Conservation (phyloP, 305 asterid species). For the Solanum hybrid region DNA sequence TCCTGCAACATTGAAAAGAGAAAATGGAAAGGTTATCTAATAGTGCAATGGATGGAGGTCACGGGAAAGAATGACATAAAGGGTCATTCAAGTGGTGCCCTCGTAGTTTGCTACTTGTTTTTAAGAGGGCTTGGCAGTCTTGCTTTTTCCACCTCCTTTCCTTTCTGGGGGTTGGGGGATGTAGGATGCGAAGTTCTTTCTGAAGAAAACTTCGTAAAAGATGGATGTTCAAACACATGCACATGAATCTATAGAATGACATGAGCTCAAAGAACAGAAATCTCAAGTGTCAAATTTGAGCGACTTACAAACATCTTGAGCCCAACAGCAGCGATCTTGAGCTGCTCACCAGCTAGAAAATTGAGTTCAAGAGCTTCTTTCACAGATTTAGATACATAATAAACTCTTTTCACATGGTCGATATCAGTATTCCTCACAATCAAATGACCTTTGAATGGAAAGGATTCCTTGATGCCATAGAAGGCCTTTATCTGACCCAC, state of each 20-base stretch:
- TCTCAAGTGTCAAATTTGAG: conserved; percentile 1
- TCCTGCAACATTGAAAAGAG: conserved; percentile 42
- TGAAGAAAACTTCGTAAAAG: neutral
- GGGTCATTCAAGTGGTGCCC: neutral
- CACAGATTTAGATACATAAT: conserved; percentile 68
- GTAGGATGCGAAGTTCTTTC: neutral
- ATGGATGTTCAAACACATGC: neutral
- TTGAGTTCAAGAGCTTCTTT: conserved; percentile 78
- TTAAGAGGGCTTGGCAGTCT: neutral
- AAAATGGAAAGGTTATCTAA: neutral
- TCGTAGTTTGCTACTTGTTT: neutral
- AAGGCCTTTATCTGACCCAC: conserved; percentile 61
- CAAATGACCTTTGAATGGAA: conserved; percentile 80
- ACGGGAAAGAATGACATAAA: neutral
- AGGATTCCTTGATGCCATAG: conserved; percentile 72
- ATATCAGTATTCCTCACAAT: conserved; percentile 64
- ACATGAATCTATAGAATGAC: neutral
- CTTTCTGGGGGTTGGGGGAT: neutral
- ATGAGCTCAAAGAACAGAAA: neutral
- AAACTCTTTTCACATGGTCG: conserved; percentile 76
- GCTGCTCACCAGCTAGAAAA: conserved; percentile 68
- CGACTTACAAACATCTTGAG: conserved; percentile 92
- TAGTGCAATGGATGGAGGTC: neutral
- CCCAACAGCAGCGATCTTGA: conserved; percentile 92
- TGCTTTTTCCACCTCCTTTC: neutral